phyloP scores from a whole-genome alignment of 257 asterid species.

The Jaltomata sinuosa region DNA sequence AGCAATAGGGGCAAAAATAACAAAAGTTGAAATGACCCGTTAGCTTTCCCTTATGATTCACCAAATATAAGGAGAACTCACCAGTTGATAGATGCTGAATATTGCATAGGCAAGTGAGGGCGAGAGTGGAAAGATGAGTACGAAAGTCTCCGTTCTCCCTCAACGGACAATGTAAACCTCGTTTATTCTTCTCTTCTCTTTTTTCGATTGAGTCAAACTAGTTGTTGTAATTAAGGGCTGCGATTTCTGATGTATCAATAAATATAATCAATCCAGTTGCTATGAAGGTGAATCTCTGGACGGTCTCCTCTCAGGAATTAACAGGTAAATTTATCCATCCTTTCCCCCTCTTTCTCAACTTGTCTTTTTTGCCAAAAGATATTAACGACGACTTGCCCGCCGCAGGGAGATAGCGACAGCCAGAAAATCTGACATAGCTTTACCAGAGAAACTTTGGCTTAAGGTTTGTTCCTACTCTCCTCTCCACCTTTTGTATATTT shows the following conservation, averaged over 20 bases:
- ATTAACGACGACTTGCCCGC: not conserved
- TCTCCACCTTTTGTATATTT: not conserved
- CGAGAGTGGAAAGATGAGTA: too few species aligned
- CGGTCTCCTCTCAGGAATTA: conserved; percentile 37
- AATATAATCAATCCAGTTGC: conserved; percentile 26
- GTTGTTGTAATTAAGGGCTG: not conserved
- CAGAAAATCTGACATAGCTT: conserved; percentile 22
- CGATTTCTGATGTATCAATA: not conserved
- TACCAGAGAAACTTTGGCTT: conserved; percentile 67
- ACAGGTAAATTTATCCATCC: conserved; percentile 22
- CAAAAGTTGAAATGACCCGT: too few species aligned
- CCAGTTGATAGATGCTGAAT: too few species aligned
- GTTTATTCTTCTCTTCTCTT: not conserved
- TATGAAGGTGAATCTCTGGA: conserved; percentile 61
- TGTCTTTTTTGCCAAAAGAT: not conserved
- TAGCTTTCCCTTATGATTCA: too few species aligned
- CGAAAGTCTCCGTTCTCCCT: not conserved
- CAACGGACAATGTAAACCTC: not conserved
- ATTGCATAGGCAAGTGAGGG: too few species aligned
- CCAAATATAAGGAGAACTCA: too few species aligned
- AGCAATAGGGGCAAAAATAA: too few species aligned
- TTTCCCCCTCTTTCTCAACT: not conserved
- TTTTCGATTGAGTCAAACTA: not conserved
- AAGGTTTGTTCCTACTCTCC: conserved; percentile 34
- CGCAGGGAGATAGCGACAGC: conserved; percentile 56